phyloP scores from a whole-genome alignment of 768 basidiomycete genomes.

The Amyloporia xantha region DNA sequence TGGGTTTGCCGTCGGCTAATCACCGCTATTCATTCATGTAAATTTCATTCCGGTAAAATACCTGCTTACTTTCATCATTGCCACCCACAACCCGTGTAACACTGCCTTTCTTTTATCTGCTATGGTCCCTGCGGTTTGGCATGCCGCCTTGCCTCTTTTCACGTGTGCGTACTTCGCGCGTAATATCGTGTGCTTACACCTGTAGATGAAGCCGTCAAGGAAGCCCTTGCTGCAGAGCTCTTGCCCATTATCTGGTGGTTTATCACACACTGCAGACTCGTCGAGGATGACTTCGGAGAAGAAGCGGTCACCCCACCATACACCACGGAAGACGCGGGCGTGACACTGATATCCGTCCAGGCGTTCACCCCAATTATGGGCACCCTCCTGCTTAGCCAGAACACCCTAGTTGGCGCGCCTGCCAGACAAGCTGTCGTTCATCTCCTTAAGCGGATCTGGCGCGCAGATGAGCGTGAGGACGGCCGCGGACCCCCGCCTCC shows the following conservation, averaged over 20 bases:
- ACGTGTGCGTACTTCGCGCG: background rate
- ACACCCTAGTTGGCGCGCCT: constrained; percentile 62
- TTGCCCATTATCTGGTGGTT: constrained; percentile 92
- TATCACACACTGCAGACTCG: constrained; percentile 40
- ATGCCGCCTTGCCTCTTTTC: background rate
- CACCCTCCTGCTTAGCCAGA: constrained; percentile 77
- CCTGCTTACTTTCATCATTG: background rate
- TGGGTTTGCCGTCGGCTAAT: background rate
- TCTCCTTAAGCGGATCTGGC: constrained; percentile 63
- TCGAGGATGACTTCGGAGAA: constrained; percentile 17
- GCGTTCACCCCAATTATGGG: constrained; percentile 91
- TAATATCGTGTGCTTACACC: background rate
- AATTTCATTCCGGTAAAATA: background rate
- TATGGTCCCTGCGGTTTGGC: background rate
- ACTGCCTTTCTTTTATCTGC: too few species aligned
- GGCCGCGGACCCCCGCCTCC: background rate
- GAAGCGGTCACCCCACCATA: constrained; percentile 6
- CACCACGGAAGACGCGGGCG: constrained; percentile 21
- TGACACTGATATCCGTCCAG: constrained; percentile 61
- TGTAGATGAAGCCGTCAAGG: constrained; percentile 80
- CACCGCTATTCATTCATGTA: background rate
- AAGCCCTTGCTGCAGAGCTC: constrained; percentile 77
- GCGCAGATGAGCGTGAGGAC: constrained; percentile 39
- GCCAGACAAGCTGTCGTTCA: constrained; percentile 75
- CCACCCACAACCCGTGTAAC: background rate